phyloP scores from a whole-genome alignment of 345 rosid genomes.

The Melastoma malabathricum region DNA sequence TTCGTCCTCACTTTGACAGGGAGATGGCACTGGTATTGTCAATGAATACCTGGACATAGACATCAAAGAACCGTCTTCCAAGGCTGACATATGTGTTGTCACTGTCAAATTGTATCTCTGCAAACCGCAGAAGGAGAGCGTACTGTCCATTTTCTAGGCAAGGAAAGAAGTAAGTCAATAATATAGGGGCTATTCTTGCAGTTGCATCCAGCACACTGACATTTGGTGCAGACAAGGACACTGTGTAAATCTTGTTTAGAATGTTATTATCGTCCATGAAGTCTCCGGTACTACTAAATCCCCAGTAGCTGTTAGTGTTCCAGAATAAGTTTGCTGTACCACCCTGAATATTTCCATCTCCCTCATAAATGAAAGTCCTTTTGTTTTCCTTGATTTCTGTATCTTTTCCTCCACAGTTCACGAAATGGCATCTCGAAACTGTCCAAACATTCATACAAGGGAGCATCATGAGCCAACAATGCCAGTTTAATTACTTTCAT shows the following conservation, averaged over 20 bases:
- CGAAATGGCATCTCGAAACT: conserved; percentile 17
- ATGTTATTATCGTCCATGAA: conserved; percentile 24
- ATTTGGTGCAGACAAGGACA: conserved; percentile 6
- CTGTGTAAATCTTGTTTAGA: conserved; percentile 13
- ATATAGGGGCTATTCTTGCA: conserved; percentile 49
- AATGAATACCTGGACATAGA: conserved; percentile 45
- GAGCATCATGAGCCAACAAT: no score
- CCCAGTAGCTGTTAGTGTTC: conserved; percentile 18
- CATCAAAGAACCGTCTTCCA: conserved; percentile 45
- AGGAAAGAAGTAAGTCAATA: conserved; percentile 44
- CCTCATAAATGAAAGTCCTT: conserved; percentile 13
- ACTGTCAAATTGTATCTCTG: conserved; percentile 41
- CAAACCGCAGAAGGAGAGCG: conserved; percentile 41
- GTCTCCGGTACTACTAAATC: conserved; percentile 38
- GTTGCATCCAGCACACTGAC: conserved; percentile 18
- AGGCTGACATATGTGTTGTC: conserved; percentile 17
- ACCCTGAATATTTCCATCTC: conserved; percentile 14
- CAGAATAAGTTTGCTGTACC: conserved; percentile 24
- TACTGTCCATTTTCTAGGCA: conserved; percentile 49
- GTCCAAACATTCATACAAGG: conserved; percentile 2
- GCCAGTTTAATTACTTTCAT: no score
- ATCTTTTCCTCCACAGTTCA: conserved; percentile 35
- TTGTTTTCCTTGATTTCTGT: conserved; percentile 9
- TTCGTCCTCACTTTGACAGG: no score
- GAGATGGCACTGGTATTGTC: no score